Percentiles rank a stretch among this genome's conserved stretches.
Evolutionary conservation across 2,329 filamentous ascomycete species (phyloP).

Genomic region (Zymoseptoria pseudotritici): DNA sequence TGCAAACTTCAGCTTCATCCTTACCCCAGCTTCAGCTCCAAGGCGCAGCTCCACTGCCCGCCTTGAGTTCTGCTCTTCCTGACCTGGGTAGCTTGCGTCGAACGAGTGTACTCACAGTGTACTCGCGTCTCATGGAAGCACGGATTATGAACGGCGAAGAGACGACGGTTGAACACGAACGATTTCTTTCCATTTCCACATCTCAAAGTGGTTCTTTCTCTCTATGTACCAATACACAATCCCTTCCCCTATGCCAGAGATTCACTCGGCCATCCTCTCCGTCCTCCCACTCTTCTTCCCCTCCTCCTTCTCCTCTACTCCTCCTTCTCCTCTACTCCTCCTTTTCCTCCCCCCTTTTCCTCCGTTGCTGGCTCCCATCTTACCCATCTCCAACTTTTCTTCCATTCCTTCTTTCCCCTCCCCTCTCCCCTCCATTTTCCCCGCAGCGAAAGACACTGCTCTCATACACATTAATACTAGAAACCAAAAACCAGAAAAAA

Average conservation of each 20-base stretch:
- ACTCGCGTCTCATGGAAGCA: too few relatives aligned
- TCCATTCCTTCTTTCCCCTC: too few relatives aligned
- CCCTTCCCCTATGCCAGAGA: neutral
- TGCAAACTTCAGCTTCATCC: too few relatives aligned
- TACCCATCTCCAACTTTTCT: neutral
- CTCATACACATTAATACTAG: neutral
- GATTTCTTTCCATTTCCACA: neutral
- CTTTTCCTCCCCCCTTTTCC: neutral
- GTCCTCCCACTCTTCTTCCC: neutral
- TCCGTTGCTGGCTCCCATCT: neutral
- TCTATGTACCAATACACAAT: neutral
- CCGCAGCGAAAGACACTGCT: neutral
- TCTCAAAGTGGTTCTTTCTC: neutral
- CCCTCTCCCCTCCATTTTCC: neutral
- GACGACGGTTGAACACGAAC: neutral
- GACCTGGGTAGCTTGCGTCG: too few relatives aligned
- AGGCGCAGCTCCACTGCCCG: too few relatives aligned
- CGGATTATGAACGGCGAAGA: too few relatives aligned
- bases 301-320: neutral
- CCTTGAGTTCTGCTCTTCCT: too few relatives aligned
- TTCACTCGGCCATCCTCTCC: neutral
- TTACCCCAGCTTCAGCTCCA: too few relatives aligned
- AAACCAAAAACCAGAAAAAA: conserved; percentile 4
- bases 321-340: neutral
- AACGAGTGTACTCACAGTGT: too few relatives aligned